phyloP scores from a whole-genome alignment of 352 stramenopile species.

The Phytopythium boreale region DNA sequence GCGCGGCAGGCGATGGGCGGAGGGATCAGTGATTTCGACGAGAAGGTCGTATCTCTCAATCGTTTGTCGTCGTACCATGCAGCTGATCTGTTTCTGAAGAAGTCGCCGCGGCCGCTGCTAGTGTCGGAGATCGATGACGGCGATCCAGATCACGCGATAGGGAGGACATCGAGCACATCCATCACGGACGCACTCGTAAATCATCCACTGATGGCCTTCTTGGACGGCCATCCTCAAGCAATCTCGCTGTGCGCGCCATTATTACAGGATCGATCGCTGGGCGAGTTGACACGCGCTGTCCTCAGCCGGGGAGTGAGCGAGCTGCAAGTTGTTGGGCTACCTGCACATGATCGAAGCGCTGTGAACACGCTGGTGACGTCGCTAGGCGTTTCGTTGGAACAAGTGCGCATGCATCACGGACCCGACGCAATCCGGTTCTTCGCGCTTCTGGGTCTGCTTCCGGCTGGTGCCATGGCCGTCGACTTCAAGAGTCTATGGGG shows the following conservation, averaged over 20 bases:
- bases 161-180: conserved; percentile 23
- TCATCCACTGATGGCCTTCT: conserved; percentile 76
- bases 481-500: conserved; percentile 81
- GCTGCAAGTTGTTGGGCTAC: conserved; percentile 60
- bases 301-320: conserved; percentile 67
- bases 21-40: conserved; percentile 66
- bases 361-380: conserved; percentile 79
- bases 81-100: conserved; percentile 75
- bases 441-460: conserved; percentile 61
- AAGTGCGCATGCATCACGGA: conserved; percentile 65
- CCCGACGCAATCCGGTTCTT: conserved; percentile 77
- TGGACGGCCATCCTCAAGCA: conserved; percentile 77
- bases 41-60: conserved; percentile 80
- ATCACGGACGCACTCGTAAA: conserved; percentile 59
- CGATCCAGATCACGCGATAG: conserved; percentile 13
- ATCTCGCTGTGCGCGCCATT: conserved; percentile 76
- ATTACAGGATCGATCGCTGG: conserved; percentile 69
- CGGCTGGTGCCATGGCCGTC: conserved; percentile 65
- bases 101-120: conserved; percentile 59
- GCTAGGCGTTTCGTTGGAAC: conserved; percentile 66
- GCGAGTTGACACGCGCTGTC: conserved; percentile 69
- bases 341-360: conserved; percentile 61
- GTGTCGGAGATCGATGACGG: conserved; percentile 69
- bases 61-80: conserved; percentile 69
- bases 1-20: conserved; percentile 69